Percentiles rank a stretch among this genome's conserved stretches.
These are phyloP conservation scores for Aureobasidium sp. DNA, from an alignment of 2,329 filamentous ascomycete species.

Conservation along the genomic window DNA sequence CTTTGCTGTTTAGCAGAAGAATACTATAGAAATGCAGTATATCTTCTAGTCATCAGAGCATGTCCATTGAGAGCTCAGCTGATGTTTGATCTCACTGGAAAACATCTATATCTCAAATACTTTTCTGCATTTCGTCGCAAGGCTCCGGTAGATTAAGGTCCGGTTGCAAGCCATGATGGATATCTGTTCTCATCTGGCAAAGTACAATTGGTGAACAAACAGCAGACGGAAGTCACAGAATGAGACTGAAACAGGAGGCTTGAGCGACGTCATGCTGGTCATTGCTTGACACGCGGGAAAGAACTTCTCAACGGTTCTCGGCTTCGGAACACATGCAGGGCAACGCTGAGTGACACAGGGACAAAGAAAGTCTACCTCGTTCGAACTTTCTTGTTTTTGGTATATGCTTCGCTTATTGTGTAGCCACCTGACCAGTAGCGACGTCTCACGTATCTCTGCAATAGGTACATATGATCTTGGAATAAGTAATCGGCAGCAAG, in stretches of 20 bases:
- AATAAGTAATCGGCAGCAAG: not conserved
- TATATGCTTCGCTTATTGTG: not conserved
- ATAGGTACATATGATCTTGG: not conserved
- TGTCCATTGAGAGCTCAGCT: not conserved
- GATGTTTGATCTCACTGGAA: not conserved
- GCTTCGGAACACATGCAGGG: conserved; percentile 5
- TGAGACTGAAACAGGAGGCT: not conserved
- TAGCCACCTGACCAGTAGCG: not conserved
- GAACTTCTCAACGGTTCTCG: conserved; percentile 7
- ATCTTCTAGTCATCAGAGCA: not conserved
- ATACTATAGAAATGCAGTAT: not conserved
- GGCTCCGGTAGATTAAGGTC: not conserved
- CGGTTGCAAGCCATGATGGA: not conserved
- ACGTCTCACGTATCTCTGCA: not conserved
- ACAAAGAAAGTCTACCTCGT: not conserved
- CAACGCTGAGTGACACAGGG: not conserved
- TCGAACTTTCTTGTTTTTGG: not conserved
- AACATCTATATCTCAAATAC: not conserved
- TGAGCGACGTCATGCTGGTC: not conserved
- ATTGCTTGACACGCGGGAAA: not conserved
- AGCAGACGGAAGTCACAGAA: not conserved
- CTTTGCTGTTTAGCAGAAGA: not conserved
- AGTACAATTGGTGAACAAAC: not conserved
- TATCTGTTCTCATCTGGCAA: not conserved
- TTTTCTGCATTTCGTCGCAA: not conserved